These are phyloP conservation scores for Gastrodia elata DNA, from an alignment of 106 monocot genomes.

Conservation along the genomic window DNA sequence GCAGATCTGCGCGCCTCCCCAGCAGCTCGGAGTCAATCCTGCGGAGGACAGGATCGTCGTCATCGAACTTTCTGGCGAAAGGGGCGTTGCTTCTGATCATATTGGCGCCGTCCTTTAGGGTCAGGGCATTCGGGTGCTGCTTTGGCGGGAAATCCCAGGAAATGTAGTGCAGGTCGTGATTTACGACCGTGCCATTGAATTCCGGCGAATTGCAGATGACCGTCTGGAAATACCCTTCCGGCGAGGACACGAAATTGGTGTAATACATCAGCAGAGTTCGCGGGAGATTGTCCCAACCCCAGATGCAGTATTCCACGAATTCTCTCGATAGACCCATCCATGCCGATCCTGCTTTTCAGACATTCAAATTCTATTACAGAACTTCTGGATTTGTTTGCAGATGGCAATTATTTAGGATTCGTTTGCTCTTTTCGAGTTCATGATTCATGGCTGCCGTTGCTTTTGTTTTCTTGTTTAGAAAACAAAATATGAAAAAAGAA, in stretches of 20 bases:
- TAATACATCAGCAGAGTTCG: constrained; percentile 85
- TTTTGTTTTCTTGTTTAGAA: no score
- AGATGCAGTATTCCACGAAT: constrained; percentile 68
- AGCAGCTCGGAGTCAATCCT: constrained; percentile 52
- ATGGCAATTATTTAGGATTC: background rate
- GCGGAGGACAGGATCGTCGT: constrained; percentile 39
- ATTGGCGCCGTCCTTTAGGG: constrained; percentile 18
- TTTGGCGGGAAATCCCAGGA: constrained; percentile 65
- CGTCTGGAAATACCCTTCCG: constrained; percentile 86
- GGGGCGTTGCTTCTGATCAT: constrained; percentile 62
- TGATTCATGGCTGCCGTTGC: no score
- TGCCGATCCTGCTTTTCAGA: constrained; percentile 44
- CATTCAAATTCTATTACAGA: background rate
- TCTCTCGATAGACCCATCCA: constrained; percentile 63
- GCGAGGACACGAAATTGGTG: constrained; percentile 81
- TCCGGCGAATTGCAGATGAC: constrained; percentile 58
- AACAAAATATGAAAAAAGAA: no score
- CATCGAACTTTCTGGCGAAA: constrained; percentile 67
- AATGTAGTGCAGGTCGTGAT: constrained; percentile 84
- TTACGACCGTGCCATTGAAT: constrained; percentile 40
- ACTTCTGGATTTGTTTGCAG: background rate
- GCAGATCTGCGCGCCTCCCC: constrained; percentile 4
- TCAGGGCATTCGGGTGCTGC: constrained; percentile 64
- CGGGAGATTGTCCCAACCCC: constrained; percentile 88
- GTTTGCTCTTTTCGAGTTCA: background rate